These are phyloP conservation scores for Echinochloa phyllopogon DNA, from an alignment of 176 grass and related monocot genomes.

Conservation along the genomic window DNA sequence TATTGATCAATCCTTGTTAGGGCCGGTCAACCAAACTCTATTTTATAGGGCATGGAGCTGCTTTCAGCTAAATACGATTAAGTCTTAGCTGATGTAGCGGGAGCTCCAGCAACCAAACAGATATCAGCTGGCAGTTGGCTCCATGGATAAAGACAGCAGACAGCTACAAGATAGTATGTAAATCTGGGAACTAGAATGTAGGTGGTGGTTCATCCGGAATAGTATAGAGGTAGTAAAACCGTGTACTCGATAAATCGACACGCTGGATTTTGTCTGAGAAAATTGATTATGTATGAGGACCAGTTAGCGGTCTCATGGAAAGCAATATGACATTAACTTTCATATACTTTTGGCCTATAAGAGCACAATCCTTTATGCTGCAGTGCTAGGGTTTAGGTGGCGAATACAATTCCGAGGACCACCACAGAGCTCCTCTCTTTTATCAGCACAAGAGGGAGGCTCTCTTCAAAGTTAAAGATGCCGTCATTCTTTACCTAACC, in stretches of 20 bases:
- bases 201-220: background rate
- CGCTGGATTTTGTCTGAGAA: background rate
- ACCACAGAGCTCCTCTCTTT: background rate
- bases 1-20: background rate
- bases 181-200: background rate
- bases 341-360: background rate
- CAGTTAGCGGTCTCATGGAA: background rate
- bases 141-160: background rate
- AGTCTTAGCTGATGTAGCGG: background rate
- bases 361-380: background rate
- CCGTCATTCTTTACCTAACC: conserved; percentile 4
- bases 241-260: background rate
- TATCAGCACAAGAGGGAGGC: conserved; percentile 12
- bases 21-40: background rate
- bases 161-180: background rate
- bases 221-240: background rate
- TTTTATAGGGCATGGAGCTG: background rate
- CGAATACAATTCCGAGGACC: conserved; percentile 52
- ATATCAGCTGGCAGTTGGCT: conserved; percentile 2
- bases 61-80: conserved; percentile 1
- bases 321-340: conserved; percentile 12
- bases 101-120: background rate
- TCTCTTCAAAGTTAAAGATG: conserved; percentile 35
- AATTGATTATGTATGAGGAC: background rate
- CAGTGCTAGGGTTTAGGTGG: conserved; percentile 15